These are phyloP conservation scores for Cyamopsis tetragonoloba DNA, from an alignment of 306 rosid species.

Conservation along the genomic window DNA sequence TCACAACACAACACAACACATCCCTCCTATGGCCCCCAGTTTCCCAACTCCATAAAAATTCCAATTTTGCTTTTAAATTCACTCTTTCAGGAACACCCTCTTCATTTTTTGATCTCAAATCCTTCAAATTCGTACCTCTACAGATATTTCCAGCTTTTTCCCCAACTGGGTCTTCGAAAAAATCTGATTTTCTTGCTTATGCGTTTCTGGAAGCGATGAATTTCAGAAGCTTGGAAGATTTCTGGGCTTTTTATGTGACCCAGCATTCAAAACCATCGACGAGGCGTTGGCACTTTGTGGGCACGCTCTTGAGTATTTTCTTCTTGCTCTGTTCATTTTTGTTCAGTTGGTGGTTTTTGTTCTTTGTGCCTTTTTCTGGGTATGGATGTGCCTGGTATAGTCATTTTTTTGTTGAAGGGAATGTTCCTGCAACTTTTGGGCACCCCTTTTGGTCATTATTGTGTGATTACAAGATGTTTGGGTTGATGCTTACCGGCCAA, in stretches of 20 bases:
- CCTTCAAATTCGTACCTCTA: slow-evolving; percentile 13
- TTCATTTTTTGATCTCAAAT: slow-evolving; percentile 3
- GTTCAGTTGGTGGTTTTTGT: slow-evolving; percentile 77
- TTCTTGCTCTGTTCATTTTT: slow-evolving; percentile 57
- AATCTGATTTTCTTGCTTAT: slow-evolving; percentile 24
- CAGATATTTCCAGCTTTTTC: neutral
- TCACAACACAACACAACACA: neutral
- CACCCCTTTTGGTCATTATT: slow-evolving; percentile 92
- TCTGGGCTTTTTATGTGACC: slow-evolving; percentile 85
- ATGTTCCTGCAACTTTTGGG: slow-evolving; percentile 79
- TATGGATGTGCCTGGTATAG: slow-evolving; percentile 98
- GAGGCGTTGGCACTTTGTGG: slow-evolving; percentile 90
- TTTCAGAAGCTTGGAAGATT: slow-evolving; percentile 91
- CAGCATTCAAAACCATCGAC: slow-evolving; percentile 90
- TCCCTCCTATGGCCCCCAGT: neutral
- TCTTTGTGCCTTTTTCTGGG: slow-evolving; percentile 70
- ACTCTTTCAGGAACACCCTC: slow-evolving; percentile 14
- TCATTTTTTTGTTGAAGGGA: slow-evolving; percentile 88
- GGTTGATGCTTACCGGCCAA: slow-evolving; percentile 81
- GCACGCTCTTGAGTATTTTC: slow-evolving; percentile 55
- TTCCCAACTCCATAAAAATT: neutral
- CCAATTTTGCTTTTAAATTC: neutral
- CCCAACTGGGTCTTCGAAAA: slow-evolving; percentile 17
- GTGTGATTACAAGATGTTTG: slow-evolving; percentile 90
- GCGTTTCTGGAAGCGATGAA: slow-evolving; percentile 48